Percentiles rank a stretch among this genome's conserved stretches.
These are phyloP conservation scores for Hyaloscypha variabilis DNA, from an alignment of 495 filamentous ascomycete species.

Conservation along the genomic window DNA sequence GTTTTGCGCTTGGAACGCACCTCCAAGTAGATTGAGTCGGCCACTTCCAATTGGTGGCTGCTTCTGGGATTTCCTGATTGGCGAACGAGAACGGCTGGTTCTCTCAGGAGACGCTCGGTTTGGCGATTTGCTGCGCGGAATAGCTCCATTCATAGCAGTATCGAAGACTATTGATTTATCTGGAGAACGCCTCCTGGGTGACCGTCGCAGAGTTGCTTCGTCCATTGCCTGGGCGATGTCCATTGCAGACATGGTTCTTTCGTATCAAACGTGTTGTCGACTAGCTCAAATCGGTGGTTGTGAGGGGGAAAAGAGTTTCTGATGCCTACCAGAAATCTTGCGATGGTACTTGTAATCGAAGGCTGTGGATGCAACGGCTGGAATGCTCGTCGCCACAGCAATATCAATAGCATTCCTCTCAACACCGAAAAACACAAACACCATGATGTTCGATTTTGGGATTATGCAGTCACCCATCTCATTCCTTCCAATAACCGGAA, in stretches of 20 bases:
- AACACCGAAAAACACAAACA: too few species aligned
- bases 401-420: too few species aligned
- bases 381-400: too few species aligned
- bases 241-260: not conserved
- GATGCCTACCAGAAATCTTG: not conserved
- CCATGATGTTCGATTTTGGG: too few species aligned
- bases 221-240: not conserved
- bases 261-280: not conserved
- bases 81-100: not conserved
- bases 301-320: not conserved
- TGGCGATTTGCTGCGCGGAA: not conserved
- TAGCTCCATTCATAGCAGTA: not conserved
- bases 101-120: not conserved
- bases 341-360: not conserved
- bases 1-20: not conserved
- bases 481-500: too few species aligned
- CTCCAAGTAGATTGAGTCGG: not conserved
- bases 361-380: not conserved
- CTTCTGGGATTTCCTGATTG: not conserved
- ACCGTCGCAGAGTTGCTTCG: not conserved
- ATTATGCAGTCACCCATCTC: too few species aligned
- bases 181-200: not conserved
- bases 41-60: not conserved
- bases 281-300: not conserved
- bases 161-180: not conserved